Evolutionary conservation across 1,284 basidiomycete genomes (phyloP).

Genomic region (Amylostereum areolatum): DNA sequence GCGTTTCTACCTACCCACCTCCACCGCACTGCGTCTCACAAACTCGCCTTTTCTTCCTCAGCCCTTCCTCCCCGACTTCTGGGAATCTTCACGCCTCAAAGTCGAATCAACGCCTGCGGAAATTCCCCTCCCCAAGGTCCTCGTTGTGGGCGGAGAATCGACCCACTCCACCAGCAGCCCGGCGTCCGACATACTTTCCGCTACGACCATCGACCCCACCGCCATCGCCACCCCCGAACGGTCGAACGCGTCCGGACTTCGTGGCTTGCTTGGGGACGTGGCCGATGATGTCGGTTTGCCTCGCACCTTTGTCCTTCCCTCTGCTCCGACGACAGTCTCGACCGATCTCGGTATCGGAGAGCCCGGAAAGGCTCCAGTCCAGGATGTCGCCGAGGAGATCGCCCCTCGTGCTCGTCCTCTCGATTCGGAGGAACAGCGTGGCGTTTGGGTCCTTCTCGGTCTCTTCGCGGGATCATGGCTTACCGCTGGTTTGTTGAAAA

Average conservation of each 20-base stretch:
- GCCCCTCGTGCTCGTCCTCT: conserved; percentile 35
- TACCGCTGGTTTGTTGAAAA: conserved; percentile 35
- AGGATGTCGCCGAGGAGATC: conserved; percentile 18
- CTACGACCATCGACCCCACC: conserved; percentile 9
- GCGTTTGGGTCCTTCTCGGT: conserved; percentile 48
- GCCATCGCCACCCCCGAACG: conserved; percentile 4
- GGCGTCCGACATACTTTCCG: conserved; percentile 43
- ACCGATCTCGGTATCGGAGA: conserved; percentile 12
- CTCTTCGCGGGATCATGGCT: conserved; percentile 49
- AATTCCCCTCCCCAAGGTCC: conserved; percentile 52
- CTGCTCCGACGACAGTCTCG: no score
- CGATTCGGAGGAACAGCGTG: conserved; percentile 44
- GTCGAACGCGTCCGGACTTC: conserved; percentile 3
- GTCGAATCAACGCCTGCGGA: conserved; percentile 20
- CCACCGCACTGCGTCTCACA: neutral
- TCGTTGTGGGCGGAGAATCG: conserved; percentile 63
- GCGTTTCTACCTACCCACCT: conserved; percentile 23
- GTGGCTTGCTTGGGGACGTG: conserved; percentile 27
- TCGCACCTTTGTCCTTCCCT: no score
- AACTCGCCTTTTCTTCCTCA: conserved; percentile 20
- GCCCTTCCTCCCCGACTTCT: conserved; percentile 72
- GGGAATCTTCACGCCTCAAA: conserved; percentile 49
- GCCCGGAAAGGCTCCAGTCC: conserved; percentile 9
- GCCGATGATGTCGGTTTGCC: conserved; percentile 32
- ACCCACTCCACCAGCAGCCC: conserved; percentile 64